These are phyloP conservation scores for Diplogelasinospora grovesii DNA, from an alignment of 495 filamentous ascomycete genomes.

Conservation along the genomic window DNA sequence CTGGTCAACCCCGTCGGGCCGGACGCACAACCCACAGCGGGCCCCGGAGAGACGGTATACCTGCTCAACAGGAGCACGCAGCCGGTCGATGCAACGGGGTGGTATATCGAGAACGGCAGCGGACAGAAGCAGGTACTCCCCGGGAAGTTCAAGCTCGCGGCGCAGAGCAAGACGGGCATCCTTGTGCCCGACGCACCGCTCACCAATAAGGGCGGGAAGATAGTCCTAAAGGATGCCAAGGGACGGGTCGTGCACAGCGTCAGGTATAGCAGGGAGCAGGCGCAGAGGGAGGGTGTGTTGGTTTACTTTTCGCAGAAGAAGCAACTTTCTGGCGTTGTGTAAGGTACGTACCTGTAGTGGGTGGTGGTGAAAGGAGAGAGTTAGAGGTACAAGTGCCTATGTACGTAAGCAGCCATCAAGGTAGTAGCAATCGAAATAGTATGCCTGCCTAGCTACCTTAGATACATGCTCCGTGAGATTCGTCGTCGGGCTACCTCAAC, in stretches of 20 bases:
- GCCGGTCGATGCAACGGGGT: slow-evolving; percentile 12
- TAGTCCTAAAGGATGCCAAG: slow-evolving; percentile 2
- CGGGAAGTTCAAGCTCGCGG: slow-evolving; percentile 2
- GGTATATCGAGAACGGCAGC: slow-evolving; percentile 12
- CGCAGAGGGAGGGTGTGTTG: not conserved
- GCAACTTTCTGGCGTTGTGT: no score
- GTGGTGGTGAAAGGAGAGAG: no score
- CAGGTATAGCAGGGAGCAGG: slow-evolving; percentile 13
- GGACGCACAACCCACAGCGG: slow-evolving; percentile 5
- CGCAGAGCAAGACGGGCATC: slow-evolving; percentile 2
- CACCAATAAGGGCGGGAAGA: slow-evolving; percentile 11
- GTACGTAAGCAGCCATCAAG: no score
- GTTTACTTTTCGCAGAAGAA: not conserved
- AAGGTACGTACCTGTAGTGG: no score
- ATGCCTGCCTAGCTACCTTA: no score
- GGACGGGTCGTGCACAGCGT: slow-evolving; percentile 10
- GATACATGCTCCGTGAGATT: no score
- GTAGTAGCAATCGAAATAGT: no score
- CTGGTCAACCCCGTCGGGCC: slow-evolving; percentile 17
- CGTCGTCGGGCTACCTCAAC: no score
- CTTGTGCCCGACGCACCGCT: slow-evolving; percentile 13
- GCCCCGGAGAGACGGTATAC: slow-evolving; percentile 11
- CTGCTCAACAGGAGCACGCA: slow-evolving; percentile 8
- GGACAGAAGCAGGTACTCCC: slow-evolving; percentile 5
- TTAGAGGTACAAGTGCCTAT: no score